Conservation (phyloP, 2,329 filamentous ascomycete genomes). For the Colletotrichum gloeosporioides region DNA sequence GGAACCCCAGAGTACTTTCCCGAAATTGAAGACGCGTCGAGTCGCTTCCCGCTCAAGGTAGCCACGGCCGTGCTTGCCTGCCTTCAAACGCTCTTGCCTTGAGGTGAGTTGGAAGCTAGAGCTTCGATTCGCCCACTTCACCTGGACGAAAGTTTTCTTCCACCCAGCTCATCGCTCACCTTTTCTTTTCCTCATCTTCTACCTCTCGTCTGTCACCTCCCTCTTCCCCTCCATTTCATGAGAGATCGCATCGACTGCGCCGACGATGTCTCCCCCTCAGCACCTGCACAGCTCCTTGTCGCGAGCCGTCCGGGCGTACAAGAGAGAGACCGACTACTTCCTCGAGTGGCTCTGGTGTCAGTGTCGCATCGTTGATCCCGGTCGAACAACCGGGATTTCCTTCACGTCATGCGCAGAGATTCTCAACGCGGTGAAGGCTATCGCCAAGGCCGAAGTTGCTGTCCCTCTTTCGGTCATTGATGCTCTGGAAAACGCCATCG, state of each 20-base stretch:
- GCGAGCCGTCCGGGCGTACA: background rate
- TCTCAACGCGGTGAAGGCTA: background rate
- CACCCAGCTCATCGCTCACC: background rate
- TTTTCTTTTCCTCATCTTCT: background rate
- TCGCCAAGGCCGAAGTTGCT: background rate
- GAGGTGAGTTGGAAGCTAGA: background rate
- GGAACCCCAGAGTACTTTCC: too few species aligned
- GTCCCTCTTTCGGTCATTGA: background rate
- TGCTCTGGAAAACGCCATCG: background rate
- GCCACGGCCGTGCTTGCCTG: background rate
- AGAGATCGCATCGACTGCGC: background rate
- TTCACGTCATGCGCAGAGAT: background rate
- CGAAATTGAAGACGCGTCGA: background rate
- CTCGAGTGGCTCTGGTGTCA: background rate
- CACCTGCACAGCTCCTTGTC: background rate
- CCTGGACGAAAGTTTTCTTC: background rate
- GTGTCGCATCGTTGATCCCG: background rate
- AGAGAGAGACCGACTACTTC: background rate
- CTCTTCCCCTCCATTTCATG: background rate
- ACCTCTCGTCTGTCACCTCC: background rate
- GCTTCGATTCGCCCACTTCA: background rate
- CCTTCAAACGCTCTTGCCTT: background rate
- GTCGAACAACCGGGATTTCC: background rate
- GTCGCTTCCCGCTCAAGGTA: background rate
- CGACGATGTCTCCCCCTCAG: background rate